A percentile compares a stretch with the other conserved stretches of the same genome.
phyloP scores from a whole-genome alignment of 2,329 filamentous ascomycete species.

The Pseudopithomyces chartarum region DNA sequence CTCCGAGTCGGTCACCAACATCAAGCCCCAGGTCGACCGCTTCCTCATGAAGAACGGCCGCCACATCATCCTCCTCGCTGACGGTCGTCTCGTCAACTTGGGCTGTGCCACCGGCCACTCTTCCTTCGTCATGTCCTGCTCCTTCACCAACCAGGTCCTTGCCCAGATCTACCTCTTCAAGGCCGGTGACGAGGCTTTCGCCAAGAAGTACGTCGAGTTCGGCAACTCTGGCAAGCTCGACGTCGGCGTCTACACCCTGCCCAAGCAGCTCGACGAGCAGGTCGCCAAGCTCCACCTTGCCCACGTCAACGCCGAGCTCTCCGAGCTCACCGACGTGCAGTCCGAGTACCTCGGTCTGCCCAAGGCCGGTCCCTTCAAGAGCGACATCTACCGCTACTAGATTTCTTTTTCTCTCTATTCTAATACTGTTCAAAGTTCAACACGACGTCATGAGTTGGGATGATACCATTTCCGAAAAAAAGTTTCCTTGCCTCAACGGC shows the following conservation, averaged over 20 bases:
- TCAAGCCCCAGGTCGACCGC: conserved; percentile 99
- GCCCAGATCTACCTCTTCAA: conserved; percentile 99
- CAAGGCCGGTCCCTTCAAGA: conserved; percentile 92
- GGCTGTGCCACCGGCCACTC: conserved; percentile 99
- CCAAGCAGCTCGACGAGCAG: conserved; percentile 99
- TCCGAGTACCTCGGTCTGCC: conserved; percentile 92
- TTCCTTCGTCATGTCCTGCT: conserved; percentile 99
- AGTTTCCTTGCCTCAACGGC: conserved; percentile 69
- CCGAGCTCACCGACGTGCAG: conserved; percentile 82
- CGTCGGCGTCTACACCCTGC: conserved; percentile 91
- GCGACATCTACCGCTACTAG: conserved; percentile 73
- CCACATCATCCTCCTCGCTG: conserved; percentile 97
- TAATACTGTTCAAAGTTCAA: conserved; percentile 54
- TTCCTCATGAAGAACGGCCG: conserved; percentile 92
- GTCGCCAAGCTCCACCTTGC: conserved; percentile 91
- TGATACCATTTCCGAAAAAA: conserved; percentile 60
- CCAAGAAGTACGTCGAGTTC: conserved; percentile 95
- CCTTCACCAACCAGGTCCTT: conserved; percentile 99
- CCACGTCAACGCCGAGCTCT: conserved; percentile 94
- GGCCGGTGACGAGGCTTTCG: conserved; percentile 83
- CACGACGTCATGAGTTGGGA: conserved; percentile 64
- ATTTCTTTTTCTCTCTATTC: conserved; percentile 38
- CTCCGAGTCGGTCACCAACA: conserved; percentile 90
- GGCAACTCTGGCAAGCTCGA: conserved; percentile 89
- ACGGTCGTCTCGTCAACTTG: conserved; percentile 98